phyloP scores from a whole-genome alignment of 805 yeast genomes.

The Isabelozyma pseudorhagii region DNA sequence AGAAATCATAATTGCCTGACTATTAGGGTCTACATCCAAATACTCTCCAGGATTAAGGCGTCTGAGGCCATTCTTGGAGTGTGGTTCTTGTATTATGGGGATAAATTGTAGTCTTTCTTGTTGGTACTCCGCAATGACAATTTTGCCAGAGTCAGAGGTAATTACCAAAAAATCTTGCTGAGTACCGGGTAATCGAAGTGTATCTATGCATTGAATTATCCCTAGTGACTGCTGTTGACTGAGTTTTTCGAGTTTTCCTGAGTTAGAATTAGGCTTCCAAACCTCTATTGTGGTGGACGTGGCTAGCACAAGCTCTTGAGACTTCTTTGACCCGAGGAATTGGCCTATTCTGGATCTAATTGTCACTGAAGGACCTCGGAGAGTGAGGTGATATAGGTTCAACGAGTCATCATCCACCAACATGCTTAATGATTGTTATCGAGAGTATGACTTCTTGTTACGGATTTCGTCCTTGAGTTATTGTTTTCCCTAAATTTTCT shows the following conservation, averaged over 20 bases:
- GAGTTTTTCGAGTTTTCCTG: conserved; percentile 51
- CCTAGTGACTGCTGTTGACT: conserved; percentile 52
- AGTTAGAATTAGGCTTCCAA: conserved; percentile 48
- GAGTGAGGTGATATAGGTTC: conserved; percentile 65
- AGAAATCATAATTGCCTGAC: conserved; percentile 64
- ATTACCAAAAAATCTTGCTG: conserved; percentile 57
- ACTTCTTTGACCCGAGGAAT: conserved; percentile 50
- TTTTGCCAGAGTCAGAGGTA: conserved; percentile 77
- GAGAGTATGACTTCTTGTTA: too few species aligned
- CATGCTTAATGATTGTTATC: conserved; percentile 5
- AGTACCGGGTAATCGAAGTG: conserved; percentile 52
- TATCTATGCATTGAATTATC: conserved; percentile 49
- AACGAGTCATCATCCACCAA: conserved; percentile 26
- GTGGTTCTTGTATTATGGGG: conserved; percentile 59
- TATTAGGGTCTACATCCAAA: conserved; percentile 65
- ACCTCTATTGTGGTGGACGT: conserved; percentile 54
- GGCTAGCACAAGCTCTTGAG: conserved; percentile 63
- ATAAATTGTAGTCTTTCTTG: conserved; percentile 37
- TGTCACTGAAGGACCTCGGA: conserved; percentile 57
- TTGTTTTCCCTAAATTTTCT: too few species aligned
- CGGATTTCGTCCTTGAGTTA: not conserved
- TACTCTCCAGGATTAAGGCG: conserved; percentile 74
- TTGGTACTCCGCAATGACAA: conserved; percentile 51
- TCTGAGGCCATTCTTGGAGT: conserved; percentile 70
- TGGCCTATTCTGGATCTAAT: conserved; percentile 61